A percentile compares a stretch with the other conserved stretches of the same genome.
These are phyloP conservation scores for Phyllosticta citriasiana DNA, from an alignment of 2,329 filamentous ascomycete genomes.

Conservation along the genomic window DNA sequence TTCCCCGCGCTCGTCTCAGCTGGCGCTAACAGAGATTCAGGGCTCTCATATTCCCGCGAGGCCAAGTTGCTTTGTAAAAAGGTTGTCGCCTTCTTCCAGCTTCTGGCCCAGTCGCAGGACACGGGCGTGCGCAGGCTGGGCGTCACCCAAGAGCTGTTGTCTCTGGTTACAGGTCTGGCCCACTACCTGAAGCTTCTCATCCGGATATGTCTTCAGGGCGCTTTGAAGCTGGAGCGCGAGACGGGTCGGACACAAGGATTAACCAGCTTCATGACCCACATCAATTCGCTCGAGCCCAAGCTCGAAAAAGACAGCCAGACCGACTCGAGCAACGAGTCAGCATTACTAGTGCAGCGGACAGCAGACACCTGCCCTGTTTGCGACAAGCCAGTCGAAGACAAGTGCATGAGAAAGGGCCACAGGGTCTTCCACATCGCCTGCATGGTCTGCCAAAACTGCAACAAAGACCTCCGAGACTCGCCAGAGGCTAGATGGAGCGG, in stretches of 20 bases:
- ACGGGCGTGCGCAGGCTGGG: conserved; percentile 82
- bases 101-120: conserved; percentile 91
- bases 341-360: conserved; percentile 34
- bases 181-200: conserved; percentile 98
- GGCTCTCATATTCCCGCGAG: conserved; percentile 83
- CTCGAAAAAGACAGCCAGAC: conserved; percentile 27
- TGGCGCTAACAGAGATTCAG: conserved; percentile 34
- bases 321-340: conserved; percentile 32
- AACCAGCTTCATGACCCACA: conserved; percentile 71
- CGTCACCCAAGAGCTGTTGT: conserved; percentile 96
- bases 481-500: conserved; percentile 63
- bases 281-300: conserved; percentile 63
- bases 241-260: conserved; percentile 63
- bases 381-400: conserved; percentile 84
- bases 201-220: conserved; percentile 88
- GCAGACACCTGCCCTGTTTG: conserved; percentile 74
- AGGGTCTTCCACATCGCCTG: conserved; percentile 78
- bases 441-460: conserved; percentile 60
- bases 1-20: conserved; percentile 9
- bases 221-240: conserved; percentile 83
- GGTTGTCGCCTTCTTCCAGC: conserved; percentile 93
- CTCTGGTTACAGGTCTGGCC: conserved; percentile 86
- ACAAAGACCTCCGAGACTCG: conserved; percentile 59
- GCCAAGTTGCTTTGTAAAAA: conserved; percentile 99
- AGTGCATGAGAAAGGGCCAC: conserved; percentile 68